A percentile compares a stretch with the other conserved stretches of the same genome.
Evolutionary conservation across 2,329 filamentous ascomycete genomes (phyloP).

Genomic region (Trichophyton simii): DNA sequence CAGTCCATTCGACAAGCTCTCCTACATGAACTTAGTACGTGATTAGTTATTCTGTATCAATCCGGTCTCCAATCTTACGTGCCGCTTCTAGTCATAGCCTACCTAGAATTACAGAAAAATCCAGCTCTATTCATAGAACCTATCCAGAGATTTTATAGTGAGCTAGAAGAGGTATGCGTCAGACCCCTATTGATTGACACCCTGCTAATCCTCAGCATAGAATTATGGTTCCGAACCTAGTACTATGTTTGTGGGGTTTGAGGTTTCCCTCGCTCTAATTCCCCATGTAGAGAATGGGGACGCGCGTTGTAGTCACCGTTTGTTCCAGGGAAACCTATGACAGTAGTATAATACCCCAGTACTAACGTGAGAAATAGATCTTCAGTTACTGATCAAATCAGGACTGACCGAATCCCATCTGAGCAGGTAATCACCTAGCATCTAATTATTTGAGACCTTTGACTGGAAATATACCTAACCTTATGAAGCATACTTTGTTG

Average conservation of each 20-base stretch:
- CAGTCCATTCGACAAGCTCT: constrained; percentile 54
- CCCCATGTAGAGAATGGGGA: constrained; percentile 10
- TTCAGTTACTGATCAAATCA: not conserved
- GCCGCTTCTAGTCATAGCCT: constrained; percentile 18
- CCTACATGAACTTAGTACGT: constrained; percentile 50
- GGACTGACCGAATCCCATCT: not conserved
- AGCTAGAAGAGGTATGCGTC: constrained; percentile 38
- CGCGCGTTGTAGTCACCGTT: not conserved
- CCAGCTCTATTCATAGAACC: constrained; percentile 34
- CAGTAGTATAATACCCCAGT: not conserved
- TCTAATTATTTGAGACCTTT: not conserved
- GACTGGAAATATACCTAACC: not conserved
- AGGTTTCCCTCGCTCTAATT: constrained; percentile 41
- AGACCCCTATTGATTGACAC: not conserved
- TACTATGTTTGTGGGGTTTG: constrained; percentile 55
- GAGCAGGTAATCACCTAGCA: not conserved
- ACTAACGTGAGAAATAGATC: not conserved
- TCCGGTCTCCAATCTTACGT: not conserved
- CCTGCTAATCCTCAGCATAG: constrained; percentile 16
- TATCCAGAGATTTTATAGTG: constrained; percentile 45
- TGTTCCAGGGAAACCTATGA: not conserved
- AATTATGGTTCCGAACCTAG: constrained; percentile 53
- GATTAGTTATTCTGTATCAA: constrained; percentile 21
- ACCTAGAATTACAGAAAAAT: constrained; percentile 25
- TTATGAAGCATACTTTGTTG: not conserved